Percentiles rank a stretch among this genome's conserved stretches.
Conservation (phyloP, 345 rosid genomes). For the Luvunga scandens region DNA sequence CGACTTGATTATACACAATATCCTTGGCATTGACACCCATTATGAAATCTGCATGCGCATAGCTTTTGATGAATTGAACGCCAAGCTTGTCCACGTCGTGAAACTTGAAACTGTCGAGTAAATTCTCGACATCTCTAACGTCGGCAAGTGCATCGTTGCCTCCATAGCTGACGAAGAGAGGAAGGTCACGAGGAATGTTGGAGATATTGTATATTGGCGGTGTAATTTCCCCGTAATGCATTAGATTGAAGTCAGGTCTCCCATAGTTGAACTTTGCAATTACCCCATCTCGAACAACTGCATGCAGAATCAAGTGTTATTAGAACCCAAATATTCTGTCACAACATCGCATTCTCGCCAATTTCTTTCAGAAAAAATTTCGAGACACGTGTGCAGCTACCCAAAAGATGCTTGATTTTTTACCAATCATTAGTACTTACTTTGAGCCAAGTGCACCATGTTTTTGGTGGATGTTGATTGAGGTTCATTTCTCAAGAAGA, state of each 20-base stretch:
- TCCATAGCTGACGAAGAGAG: constrained; percentile 75
- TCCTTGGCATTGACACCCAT: constrained; percentile 86
- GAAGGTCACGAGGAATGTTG: constrained; percentile 63
- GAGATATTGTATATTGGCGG: constrained; percentile 80
- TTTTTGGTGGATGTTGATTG: constrained; percentile 83
- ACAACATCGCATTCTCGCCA: no score
- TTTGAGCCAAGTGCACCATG: constrained; percentile 83
- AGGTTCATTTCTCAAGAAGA: constrained; percentile 61
- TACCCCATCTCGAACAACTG: constrained; percentile 66
- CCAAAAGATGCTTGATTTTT: no score
- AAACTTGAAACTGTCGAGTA: constrained; percentile 59
- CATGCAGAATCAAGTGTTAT: neutral
- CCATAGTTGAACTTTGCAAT: constrained; percentile 79
- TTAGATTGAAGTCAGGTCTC: constrained; percentile 36
- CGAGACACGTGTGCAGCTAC: no score
- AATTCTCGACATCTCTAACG: constrained; percentile 49
- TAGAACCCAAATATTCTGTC: no score
- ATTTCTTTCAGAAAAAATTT: no score
- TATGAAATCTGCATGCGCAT: constrained; percentile 86
- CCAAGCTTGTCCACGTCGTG: constrained; percentile 63
- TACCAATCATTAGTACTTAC: constrained; percentile 36
- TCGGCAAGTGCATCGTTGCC: constrained; percentile 69
- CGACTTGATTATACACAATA: constrained; percentile 58
- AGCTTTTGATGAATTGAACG: constrained; percentile 59
- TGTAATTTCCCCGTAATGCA: constrained; percentile 53